A percentile compares a stretch with the other conserved stretches of the same genome.
These are phyloP conservation scores for Medicago arabica DNA, from an alignment of 306 rosid genomes.

Conservation along the genomic window DNA sequence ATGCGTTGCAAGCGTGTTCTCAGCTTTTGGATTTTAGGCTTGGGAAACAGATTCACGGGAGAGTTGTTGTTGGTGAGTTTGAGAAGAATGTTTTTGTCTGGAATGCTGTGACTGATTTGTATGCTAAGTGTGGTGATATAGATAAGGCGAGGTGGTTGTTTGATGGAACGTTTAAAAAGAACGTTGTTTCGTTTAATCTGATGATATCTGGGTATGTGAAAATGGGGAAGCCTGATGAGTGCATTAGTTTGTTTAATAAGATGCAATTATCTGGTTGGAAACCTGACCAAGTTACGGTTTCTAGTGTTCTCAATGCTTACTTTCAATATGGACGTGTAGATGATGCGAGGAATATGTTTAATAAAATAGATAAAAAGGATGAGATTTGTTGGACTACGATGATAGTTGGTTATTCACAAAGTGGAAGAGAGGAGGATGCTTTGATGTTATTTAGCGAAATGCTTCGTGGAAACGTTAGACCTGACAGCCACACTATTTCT, in stretches of 20 bases:
- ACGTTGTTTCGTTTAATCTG: conserved; percentile 61
- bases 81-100: conserved; percentile 44
- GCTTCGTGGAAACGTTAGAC: conserved; percentile 50
- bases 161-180: conserved; percentile 50
- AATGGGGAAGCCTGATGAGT: conserved; percentile 48
- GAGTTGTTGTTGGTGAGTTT: conserved; percentile 45
- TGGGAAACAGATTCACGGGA: conserved; percentile 71
- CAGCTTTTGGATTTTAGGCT: conserved; percentile 51
- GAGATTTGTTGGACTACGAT: conserved; percentile 63
- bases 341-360: conserved; percentile 50
- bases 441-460: conserved; percentile 53
- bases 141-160: conserved; percentile 54
- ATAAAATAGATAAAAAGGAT: conserved; percentile 42
- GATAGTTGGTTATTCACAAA: conserved; percentile 57
- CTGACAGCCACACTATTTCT: conserved; percentile 58
- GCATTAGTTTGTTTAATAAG: conserved; percentile 48
- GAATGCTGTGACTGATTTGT: conserved; percentile 54
- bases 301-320: conserved; percentile 54
- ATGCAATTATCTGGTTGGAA: conserved; percentile 54
- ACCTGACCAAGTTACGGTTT: conserved; percentile 52
- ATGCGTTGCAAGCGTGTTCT: conserved; percentile 67
- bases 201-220: conserved; percentile 57
- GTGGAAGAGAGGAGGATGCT: conserved; percentile 57
- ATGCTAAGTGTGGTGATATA: conserved; percentile 56
- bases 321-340: conserved; percentile 46